A percentile compares a stretch with the other conserved stretches of the same genome.
Evolutionary conservation across 768 basidiomycete genomes (phyloP).

Genomic region (Mycena latifolia): DNA sequence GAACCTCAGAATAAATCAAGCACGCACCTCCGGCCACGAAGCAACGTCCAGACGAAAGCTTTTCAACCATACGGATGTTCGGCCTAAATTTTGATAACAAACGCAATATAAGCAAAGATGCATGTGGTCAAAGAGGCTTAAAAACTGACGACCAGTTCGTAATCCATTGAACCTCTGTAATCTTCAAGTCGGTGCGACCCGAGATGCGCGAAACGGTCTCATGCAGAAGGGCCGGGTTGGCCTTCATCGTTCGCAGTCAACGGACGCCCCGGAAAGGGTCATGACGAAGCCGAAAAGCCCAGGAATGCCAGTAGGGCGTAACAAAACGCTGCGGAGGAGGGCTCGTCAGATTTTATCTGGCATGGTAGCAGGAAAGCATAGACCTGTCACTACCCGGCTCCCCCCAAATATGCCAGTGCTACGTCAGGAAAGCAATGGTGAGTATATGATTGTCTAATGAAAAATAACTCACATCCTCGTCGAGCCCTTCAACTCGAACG

Average conservation of each 20-base stretch:
- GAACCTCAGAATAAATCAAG: neutral
- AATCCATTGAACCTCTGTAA: conserved; percentile 2
- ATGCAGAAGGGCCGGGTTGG: too few relatives aligned
- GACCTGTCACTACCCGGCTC: too few relatives aligned
- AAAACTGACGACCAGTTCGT: conserved; percentile 8
- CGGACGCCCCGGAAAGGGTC: too few relatives aligned
- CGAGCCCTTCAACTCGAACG: conserved; percentile 54
- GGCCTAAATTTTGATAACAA: neutral
- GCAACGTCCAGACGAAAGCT: conserved; percentile 50
- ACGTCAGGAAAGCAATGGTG: too few relatives aligned
- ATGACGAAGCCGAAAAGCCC: too few relatives aligned
- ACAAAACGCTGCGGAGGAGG: too few relatives aligned
- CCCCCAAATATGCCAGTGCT: too few relatives aligned
- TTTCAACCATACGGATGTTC: conserved; percentile 48
- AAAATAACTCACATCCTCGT: conserved; percentile 47
- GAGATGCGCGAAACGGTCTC: neutral
- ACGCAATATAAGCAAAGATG: neutral
- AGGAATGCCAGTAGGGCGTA: too few relatives aligned
- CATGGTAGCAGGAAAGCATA: too few relatives aligned
- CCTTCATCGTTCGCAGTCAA: too few relatives aligned
- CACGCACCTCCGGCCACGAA: conserved; percentile 55
- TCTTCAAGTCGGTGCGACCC: neutral
- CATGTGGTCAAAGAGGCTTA: neutral
- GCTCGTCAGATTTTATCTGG: too few relatives aligned
- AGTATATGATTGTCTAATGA: too few relatives aligned